Evolutionary conservation across 2,329 filamentous ascomycete species (phyloP).

Genomic region (Daldinia sp.): DNA sequence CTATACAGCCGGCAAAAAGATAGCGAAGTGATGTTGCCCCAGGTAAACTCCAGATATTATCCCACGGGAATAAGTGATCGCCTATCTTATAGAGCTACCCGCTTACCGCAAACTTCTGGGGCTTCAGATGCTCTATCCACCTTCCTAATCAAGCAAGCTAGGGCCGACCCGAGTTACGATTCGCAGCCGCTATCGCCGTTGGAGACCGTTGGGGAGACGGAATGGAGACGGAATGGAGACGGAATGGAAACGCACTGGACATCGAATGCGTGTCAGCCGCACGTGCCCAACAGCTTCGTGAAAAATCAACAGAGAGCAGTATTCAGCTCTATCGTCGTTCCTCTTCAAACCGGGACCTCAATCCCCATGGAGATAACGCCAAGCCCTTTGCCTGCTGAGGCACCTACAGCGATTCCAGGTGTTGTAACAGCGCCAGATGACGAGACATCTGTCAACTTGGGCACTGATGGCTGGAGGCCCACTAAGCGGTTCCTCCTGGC

Average conservation of each 20-base stretch:
- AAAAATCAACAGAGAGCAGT: not conserved
- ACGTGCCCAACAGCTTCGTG: not conserved
- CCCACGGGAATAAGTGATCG: not conserved
- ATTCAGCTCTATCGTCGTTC: not conserved
- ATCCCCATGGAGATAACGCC: not conserved
- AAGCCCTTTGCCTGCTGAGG: not conserved
- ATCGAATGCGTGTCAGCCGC: not conserved
- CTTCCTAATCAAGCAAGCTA: not conserved
- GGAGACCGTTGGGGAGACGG: not conserved
- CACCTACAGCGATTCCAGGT: not conserved
- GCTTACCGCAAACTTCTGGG: not conserved
- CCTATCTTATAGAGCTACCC: not conserved
- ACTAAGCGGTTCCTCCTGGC: conserved; percentile 54
- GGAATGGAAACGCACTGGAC: not conserved
- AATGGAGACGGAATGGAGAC: no score
- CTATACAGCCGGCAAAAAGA: no score
- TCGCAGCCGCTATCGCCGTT: not conserved
- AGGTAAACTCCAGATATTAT: no score
- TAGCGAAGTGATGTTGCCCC: no score
- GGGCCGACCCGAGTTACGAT: not conserved
- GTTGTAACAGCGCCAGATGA: not conserved
- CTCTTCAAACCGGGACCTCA: not conserved
- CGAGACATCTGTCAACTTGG: not conserved
- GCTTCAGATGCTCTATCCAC: not conserved
- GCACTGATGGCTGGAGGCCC: conserved; percentile 37